Base-by-base conservation (phyloP, 805 yeast genomes). In the Saturnispora diversa region DNA sequence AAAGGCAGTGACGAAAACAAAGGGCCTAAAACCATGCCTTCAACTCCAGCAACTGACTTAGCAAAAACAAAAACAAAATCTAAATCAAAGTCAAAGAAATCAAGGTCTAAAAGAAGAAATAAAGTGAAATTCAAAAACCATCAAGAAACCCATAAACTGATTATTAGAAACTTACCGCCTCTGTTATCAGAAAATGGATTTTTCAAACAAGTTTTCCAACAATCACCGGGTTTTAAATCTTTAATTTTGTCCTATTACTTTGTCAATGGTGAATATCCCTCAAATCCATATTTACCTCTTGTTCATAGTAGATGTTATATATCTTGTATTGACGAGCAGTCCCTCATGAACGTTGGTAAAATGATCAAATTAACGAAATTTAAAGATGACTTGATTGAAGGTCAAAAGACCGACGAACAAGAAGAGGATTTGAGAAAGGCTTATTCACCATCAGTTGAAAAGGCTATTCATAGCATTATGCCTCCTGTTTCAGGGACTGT, bases 81-180 rank as follows among this genome's bases (percentile, higher is more conserved):
- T 3, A 32, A 12, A 23, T 23, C 27, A 23, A 22, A 23, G 11
- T 9, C 28, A 31, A 25, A 24, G 30, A 21, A 8, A 26, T 6
- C 24, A 22, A 35, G 22, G 27, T 31, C 24, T 6, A 35, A 15
- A 34, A 39, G 31, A 44, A 28, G 31, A 24, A 25, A 6, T 23
- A 13, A 13, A 7, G 34, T 13, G 15, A 15, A 29, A 19, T 17
- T 21, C 33, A 37, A n/a, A 24, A 13, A 4, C 20, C 15, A 26
- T n/a, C n/a, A n/a, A n/a, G 27, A 13, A n/a, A 11, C 33, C 16
- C 35, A 23, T n/a, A 66, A 66, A 43, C 34, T 67, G 2, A 58
- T 55, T 0, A 53, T 71, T 2, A 59, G 77, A 39, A 50, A 65
- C 6, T 52, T 73, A 10, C 77, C 77, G 2, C 73, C 77, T 2